A percentile compares a stretch with the other conserved stretches of the same genome.
phyloP scores from a whole-genome alignment of 805 yeast species.

The Yamadazyma laniorum region DNA sequence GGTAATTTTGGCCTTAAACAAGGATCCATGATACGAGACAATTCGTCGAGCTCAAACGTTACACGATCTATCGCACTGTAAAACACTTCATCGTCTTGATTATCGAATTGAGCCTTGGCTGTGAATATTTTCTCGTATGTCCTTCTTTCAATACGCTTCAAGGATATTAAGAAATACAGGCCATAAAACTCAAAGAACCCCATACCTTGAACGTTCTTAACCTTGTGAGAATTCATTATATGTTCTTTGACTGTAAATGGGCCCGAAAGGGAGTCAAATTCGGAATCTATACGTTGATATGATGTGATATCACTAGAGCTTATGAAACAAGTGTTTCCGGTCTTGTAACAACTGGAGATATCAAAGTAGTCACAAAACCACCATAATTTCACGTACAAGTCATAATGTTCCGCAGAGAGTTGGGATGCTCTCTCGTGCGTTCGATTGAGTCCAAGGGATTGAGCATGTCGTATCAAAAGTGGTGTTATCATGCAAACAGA shows the following conservation, averaged over 20 bases:
- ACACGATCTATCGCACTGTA: conserved; percentile 9
- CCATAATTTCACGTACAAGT: conserved; percentile 24
- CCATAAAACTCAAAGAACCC: conserved; percentile 18
- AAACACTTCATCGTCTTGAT: conserved; percentile 12
- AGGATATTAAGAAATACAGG: conserved; percentile 15
- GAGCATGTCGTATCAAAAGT: conserved; percentile 28
- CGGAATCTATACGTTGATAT: conserved; percentile 6
- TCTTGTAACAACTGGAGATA: conserved; percentile 26
- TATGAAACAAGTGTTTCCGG: conserved; percentile 28
- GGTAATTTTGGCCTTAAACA: conserved; percentile 18
- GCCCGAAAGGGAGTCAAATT: background rate
- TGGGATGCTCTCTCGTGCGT: background rate
- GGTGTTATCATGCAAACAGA: conserved; percentile 25
- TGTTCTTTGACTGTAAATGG: conserved; percentile 4
- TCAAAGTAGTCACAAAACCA: conserved; percentile 29
- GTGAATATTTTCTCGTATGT: conserved; percentile 26
- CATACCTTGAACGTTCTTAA: conserved; percentile 22
- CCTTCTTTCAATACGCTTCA: conserved; percentile 27
- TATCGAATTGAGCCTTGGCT: conserved; percentile 15
- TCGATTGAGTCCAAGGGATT: conserved; percentile 30
- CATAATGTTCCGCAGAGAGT: conserved; percentile 13
- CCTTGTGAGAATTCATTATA: conserved; percentile 13
- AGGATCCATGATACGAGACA: conserved; percentile 20
- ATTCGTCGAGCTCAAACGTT: conserved; percentile 20
- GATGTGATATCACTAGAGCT: conserved; percentile 21